Evolutionary conservation across 108 stramenopile species (phyloP).

Genomic region (Cyclotella atomus): DNA sequence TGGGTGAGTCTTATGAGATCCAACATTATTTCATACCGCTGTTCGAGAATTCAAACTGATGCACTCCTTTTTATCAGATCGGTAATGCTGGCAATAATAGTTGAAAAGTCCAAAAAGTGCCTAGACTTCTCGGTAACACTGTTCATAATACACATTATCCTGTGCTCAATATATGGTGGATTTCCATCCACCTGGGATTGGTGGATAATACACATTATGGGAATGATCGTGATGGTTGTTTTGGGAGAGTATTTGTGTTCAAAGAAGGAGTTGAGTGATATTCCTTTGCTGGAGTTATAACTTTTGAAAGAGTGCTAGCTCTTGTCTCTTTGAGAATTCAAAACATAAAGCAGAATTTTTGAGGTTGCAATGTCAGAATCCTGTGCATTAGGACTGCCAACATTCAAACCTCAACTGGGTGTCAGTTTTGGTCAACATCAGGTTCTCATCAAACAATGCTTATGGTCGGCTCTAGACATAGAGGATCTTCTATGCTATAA

Average conservation of each 20-base stretch:
- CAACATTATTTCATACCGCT: too few species aligned
- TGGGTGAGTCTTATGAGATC: too few species aligned
- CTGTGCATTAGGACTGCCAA: too few species aligned
- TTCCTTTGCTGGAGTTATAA: constrained; percentile 65
- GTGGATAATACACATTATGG: constrained; percentile 82
- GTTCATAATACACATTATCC: constrained; percentile 71
- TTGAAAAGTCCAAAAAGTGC: constrained; percentile 82
- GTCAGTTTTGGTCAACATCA: too few species aligned
- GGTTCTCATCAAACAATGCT: too few species aligned
- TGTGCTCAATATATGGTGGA: constrained; percentile 67
- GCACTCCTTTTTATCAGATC: too few species aligned
- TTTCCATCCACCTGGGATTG: constrained; percentile 77
- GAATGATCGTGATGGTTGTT: constrained; percentile 76
- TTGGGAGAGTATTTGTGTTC: constrained; percentile 86
- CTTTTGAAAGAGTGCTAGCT: too few species aligned
- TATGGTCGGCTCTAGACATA: too few species aligned
- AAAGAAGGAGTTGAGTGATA: constrained; percentile 76
- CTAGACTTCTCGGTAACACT: constrained; percentile 84
- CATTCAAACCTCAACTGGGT: too few species aligned
- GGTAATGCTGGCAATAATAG: constrained; percentile 59
- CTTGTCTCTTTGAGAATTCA: constrained; percentile 1
- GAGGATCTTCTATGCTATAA: too few species aligned
- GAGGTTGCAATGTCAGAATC: neutral
- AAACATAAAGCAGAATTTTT: neutral
- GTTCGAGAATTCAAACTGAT: too few species aligned